Evolutionary conservation across 2,329 filamentous ascomycete genomes (phyloP), one percentile per base, ranked within the genome.

Genomic region (Trichoderma sp.): DNA sequence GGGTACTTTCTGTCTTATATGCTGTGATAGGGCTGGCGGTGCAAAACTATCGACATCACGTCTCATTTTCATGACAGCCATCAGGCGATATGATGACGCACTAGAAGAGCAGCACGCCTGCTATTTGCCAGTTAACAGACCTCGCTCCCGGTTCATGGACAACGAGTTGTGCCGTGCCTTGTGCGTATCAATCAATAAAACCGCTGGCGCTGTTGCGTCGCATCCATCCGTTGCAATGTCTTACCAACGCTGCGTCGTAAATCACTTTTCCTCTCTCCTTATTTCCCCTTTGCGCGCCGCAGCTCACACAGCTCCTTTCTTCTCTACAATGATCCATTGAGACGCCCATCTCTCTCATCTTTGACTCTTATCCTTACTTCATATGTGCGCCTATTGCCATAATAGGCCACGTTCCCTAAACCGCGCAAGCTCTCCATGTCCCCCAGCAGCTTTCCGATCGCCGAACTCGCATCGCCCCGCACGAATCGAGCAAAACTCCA

Each of bases 241-340:
- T 59, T 59, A 59, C 47, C 63, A 58, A 31, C 31, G 14, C n/a
- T 35, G 60, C 55, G 31, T 49, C 55, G 63, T 65, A 57, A 65
- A 65, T 67, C 55, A 27, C 52, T 59, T 67, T 40, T 57, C 27
- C 62, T 65, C 52, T 65, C 35, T 55, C 40, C 31, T 43, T 43
- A 47, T 27, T n/a, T 27, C 57, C 27, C 35, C 40, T 35, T 43
- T 24, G 43, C 49, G 14, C 62, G 33, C 62, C 62, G 21, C 24
- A 24, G 27, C 52, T 33, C 35, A 29, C 52, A 21, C 35, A 21
- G 40, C 52, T 49, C 62, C 21, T 29, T 27, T 65, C 24, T 57
- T 8, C 47, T 43, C 62, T 31, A 14, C 62, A 33, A 29, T 27
- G 53, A n/a, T 21, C n/a, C 27, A 56, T 21, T 33, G 27, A 33